phyloP scores from a whole-genome alignment of 768 basidiomycete species.

The Tephrocybe sp. region DNA sequence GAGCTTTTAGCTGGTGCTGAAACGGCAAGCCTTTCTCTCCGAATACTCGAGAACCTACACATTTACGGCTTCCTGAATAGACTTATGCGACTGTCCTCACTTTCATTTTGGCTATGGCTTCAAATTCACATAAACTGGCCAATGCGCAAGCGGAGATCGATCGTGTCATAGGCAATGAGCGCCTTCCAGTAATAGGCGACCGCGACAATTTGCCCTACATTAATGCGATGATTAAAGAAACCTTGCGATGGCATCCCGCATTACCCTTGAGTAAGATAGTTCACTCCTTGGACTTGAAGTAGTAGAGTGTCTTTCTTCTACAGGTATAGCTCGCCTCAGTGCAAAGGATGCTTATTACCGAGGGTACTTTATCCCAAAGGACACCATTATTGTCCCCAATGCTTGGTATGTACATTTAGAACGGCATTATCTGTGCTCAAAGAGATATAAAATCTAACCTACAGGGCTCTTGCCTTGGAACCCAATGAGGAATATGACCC shows the following conservation, averaged over 20 bases:
- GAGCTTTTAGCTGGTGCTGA: constrained; percentile 13
- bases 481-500: constrained; percentile 3
- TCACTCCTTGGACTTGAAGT: background rate
- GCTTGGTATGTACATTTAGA: constrained; percentile 27
- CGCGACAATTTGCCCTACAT: constrained; percentile 15
- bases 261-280: constrained; percentile 10
- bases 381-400: constrained; percentile 33
- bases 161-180: background rate
- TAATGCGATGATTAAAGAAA: constrained; percentile 12
- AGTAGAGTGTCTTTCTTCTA: too few relatives aligned
- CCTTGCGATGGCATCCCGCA: constrained; percentile 11
- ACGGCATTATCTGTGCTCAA: background rate
- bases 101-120: constrained; percentile 18
- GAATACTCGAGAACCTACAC: background rate
- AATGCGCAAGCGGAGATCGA: constrained; percentile 19
- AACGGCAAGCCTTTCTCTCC: constrained; percentile 5
- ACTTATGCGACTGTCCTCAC: constrained; percentile 9
- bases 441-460: background rate
- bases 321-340: constrained; percentile 25
- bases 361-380: constrained; percentile 33
- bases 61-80: background rate
- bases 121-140: constrained; percentile 15
- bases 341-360: constrained; percentile 24
- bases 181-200: constrained; percentile 3
- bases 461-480: constrained; percentile 7